Evolutionary conservation across 164 flowering plant genomes (phyloP), one percentile per base, ranked within the genome.

Genomic region (Nelumbo lutea): DNA sequence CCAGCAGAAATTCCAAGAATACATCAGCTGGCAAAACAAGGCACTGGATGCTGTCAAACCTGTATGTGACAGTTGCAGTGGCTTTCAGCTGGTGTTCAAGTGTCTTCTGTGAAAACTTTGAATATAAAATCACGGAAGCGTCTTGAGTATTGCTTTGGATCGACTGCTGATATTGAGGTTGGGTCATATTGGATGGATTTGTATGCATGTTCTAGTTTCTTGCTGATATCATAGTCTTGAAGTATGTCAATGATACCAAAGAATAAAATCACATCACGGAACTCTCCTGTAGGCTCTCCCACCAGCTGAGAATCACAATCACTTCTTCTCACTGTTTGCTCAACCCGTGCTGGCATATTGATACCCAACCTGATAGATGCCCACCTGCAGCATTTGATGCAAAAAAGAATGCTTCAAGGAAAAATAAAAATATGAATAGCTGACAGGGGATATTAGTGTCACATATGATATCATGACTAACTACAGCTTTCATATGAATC

Each of bases 151-250:
- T 82, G 91, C 75, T 74, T 88, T 5, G 96, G 96, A 74, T 90
- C 93, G 40, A 88, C 96, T 0, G 93, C 89, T 42, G 96, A 88
- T 74, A 90, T 90, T 41, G 91, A 88, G 43, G 90, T 83, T 10
- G 96, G 85, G 59, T 88, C 93, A 57, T 82, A 85, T 53, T 90
- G 96, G 47, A 88, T 69, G 6, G 96, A 86, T 68, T 90, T 90
- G 83, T 90, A 90, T 2, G 89, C 93, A 76, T 88, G 93, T 72
- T 90, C 96, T 3, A 90, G 85, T 80, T 90, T 90, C 81, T 90
- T 90, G 82, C 84, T 90, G 61, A 90, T 86, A 58, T 90, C 96
- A 59, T 90, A 90, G 78, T 88, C 90, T 73, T 90, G 96, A 39
- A 90, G 78, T 67, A 90, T 88, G 83, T 90, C 96, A n/a, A 90